Base-by-base conservation (phyloP, 805 yeast genomes). In the Candida schatavii region DNA sequence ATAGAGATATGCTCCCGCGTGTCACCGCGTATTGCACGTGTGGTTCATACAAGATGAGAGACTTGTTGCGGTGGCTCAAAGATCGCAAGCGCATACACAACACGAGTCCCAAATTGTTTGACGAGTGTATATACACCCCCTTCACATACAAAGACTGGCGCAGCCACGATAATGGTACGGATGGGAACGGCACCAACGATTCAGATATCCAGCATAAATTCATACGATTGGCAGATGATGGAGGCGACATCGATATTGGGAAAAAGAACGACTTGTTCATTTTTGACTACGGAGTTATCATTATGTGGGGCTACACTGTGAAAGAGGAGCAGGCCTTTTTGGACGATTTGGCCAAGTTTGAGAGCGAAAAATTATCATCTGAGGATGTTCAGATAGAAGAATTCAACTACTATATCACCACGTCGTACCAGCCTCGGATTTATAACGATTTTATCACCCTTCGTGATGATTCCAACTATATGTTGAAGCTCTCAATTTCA, bases 11-110 rank as follows among this genome's bases (percentile, higher is more conserved):
- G 46, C 72, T 93, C 42, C 98, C 99, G 3, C 71, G 99, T 46
- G 97, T 90, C 1, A 91, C 98, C 0, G 96, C 97, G 2, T 93
- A 89, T 59, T 91, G 98, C 64, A 91, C 98, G 0, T 89, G 97
- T 21, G 90, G 97, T 23, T 81, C 93, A 19, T 93, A 90, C 57
- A 80, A 80, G 49, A 87, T 93, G 95, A 79, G 85, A 51, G 97
- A 89, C 38, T 68, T 93, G 31, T 72, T 85, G 37, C 71, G 91
- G 54, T 91, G 96, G 90, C 65, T 93, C 40, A 82, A 84, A 54
- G 93, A 88, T 38, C 75, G 88, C 18, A 85, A 80, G 56, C 68
- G 85, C 46, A 68, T 76, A 1, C 86, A 84, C 55, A 83, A 88
- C 28, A 81, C 93, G 0, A 80, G 80, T 50, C 97, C 98, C 1